A percentile compares a stretch with the other conserved stretches of the same genome.
These are phyloP conservation scores for Verbascum thapsus DNA, from an alignment of 257 asterid genomes.

Conservation along the genomic window DNA sequence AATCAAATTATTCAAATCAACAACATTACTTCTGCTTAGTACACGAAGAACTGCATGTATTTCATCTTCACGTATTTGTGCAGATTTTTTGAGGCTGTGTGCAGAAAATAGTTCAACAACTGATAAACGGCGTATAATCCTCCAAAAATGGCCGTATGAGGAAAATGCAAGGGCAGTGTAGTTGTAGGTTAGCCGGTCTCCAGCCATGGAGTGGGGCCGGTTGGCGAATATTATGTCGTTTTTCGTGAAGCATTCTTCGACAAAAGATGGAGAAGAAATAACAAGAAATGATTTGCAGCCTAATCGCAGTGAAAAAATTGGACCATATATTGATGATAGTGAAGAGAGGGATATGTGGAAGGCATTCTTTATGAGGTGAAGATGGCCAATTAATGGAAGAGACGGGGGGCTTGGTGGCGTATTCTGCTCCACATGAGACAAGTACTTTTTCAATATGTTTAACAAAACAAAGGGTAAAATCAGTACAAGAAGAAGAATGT, in stretches of 20 bases:
- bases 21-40: constrained; percentile 20
- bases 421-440: constrained; percentile 13
- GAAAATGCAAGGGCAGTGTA: constrained; percentile 30
- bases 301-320: constrained; percentile 42
- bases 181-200: constrained; percentile 42
- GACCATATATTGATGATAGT: constrained; percentile 46
- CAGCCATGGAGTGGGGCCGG: constrained; percentile 45
- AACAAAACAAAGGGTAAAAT: constrained; percentile 11
- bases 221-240: constrained; percentile 54
- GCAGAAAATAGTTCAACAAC: constrained; percentile 46
- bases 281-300: constrained; percentile 44
- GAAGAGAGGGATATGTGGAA: constrained; percentile 38
- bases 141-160: constrained; percentile 52
- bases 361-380: constrained; percentile 48
- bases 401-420: constrained; percentile 51
- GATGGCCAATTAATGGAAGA: constrained; percentile 62
- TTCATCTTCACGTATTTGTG: constrained; percentile 40
- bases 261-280: constrained; percentile 52
- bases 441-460: constrained; percentile 11
- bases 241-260: too few species aligned
- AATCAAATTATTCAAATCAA: constrained; percentile 39
- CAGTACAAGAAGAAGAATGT: constrained; percentile 15
- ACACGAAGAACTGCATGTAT: constrained; percentile 26
- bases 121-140: constrained; percentile 42
- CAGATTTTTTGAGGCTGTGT: constrained; percentile 42